These are phyloP conservation scores for Tetradesmus lagerheimii DNA, from an alignment of 139 green algal genomes.

Conservation along the genomic window DNA sequence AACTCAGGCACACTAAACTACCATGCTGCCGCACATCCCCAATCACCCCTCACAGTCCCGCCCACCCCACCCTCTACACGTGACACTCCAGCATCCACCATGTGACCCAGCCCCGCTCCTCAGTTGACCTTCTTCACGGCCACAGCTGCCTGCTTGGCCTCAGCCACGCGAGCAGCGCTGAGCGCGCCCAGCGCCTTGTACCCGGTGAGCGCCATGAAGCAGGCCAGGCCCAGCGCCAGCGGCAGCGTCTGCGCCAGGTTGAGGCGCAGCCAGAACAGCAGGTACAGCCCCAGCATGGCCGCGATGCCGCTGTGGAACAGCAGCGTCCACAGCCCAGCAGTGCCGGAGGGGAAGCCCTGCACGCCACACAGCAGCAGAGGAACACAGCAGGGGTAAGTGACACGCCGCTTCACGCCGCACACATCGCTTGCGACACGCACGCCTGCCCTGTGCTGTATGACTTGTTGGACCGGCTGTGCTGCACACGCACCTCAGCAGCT, in stretches of 20 bases:
- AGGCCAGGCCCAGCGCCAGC: constrained; percentile 14
- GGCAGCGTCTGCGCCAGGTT: constrained; percentile 66
- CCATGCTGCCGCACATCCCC: not conserved
- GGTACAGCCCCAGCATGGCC: constrained; percentile 60
- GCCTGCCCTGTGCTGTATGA: too few species aligned
- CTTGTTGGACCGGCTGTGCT: too few species aligned
- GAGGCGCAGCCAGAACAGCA: constrained; percentile 62
- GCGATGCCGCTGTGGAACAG: constrained; percentile 65
- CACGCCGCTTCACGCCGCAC: too few species aligned
- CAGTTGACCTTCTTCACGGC: constrained; percentile 24
- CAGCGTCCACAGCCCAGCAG: constrained; percentile 45
- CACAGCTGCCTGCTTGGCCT: not conserved
- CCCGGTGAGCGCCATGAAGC: constrained; percentile 45
- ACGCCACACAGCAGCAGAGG: not conserved
- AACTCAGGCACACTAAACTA: not conserved
- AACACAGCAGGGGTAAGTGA: not conserved
- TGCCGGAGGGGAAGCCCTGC: constrained; percentile 45
- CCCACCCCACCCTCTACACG: not conserved
- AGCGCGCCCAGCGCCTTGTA: constrained; percentile 52
- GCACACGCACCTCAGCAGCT: too few species aligned
- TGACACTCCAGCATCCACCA: too few species aligned
- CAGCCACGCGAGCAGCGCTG: constrained; percentile 29
- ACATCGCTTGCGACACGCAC: too few species aligned
- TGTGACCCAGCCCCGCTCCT: not conserved
- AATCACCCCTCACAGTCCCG: not conserved